phyloP scores from a whole-genome alignment of 1,284 basidiomycete species.

The Puccinia coronata region DNA sequence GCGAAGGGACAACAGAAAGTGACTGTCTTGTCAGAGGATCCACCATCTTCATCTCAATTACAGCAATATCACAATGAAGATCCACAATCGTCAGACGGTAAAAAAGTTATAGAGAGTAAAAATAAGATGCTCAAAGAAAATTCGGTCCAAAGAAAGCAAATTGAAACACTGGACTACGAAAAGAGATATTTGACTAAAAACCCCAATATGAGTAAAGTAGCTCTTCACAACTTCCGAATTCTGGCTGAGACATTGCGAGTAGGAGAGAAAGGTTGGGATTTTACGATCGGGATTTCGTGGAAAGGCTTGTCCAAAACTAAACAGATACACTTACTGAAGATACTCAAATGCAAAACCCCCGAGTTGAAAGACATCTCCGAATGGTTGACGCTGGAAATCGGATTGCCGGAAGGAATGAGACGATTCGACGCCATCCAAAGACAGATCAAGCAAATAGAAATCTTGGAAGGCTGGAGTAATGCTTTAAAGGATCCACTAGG shows the following conservation, averaged over 20 bases:
- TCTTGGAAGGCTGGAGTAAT: background rate
- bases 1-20: too few species aligned
- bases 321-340: background rate
- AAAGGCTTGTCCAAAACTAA: background rate
- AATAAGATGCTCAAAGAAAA: background rate
- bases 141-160: background rate
- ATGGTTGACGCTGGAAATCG: background rate
- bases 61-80: too few species aligned
- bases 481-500: background rate
- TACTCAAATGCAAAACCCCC: background rate
- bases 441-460: slow-evolving; percentile 1
- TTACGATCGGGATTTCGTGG: background rate
- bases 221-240: background rate
- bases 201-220: background rate
- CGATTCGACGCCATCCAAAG: background rate
- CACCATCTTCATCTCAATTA: too few species aligned
- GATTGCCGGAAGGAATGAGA: background rate
- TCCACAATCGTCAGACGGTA: too few species aligned
- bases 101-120: background rate
- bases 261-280: background rate
- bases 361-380: background rate
- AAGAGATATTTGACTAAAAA: background rate
- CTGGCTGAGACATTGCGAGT: background rate
- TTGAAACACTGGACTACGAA: background rate
- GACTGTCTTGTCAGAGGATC: too few species aligned